Evolutionary conservation across 2,329 filamentous ascomycete genomes (phyloP).

Genomic region (Exserohilum rostratum): DNA sequence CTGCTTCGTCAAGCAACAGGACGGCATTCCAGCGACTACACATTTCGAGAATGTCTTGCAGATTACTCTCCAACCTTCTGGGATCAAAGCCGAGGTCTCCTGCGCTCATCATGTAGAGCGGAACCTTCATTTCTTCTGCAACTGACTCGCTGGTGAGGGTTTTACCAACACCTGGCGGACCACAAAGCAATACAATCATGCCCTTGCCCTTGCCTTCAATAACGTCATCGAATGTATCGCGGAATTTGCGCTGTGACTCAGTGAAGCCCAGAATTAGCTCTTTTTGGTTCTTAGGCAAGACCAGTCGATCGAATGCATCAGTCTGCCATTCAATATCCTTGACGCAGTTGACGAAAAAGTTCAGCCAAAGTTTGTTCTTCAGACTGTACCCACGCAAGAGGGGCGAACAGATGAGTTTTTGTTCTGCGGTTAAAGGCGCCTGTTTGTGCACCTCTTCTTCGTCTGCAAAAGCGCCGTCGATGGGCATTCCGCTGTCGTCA

Average conservation of each 20-base stretch:
- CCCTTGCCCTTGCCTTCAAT: conserved; percentile 52
- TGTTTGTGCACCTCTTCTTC: conserved; percentile 23
- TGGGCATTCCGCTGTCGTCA: conserved; percentile 23
- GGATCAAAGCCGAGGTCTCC: conserved; percentile 71
- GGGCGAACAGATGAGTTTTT: conserved; percentile 52
- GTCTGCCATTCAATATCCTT: conserved; percentile 53
- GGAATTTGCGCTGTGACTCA: conserved; percentile 67
- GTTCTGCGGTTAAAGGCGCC: conserved; percentile 18
- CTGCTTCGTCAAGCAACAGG: conserved; percentile 75
- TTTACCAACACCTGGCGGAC: conserved; percentile 36
- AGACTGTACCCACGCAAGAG: conserved; percentile 47
- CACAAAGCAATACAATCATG: conserved; percentile 36
- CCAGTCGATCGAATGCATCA: conserved; percentile 53
- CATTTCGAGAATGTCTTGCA: conserved; percentile 82
- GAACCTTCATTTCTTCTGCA: conserved; percentile 28
- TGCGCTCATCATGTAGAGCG: conserved; percentile 74
- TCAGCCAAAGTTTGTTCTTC: conserved; percentile 37
- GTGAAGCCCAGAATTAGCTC: conserved; percentile 64
- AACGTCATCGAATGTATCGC: conserved; percentile 49
- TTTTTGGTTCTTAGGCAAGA: conserved; percentile 36
- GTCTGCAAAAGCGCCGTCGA: conserved; percentile 23
- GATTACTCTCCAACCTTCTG: conserved; percentile 66
- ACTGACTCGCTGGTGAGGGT: conserved; percentile 32
- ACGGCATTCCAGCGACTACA: conserved; percentile 68
- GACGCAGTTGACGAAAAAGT: conserved; percentile 47